These are phyloP conservation scores for Cynanchum wilfordii DNA, from an alignment of 257 asterid species.

Conservation along the genomic window DNA sequence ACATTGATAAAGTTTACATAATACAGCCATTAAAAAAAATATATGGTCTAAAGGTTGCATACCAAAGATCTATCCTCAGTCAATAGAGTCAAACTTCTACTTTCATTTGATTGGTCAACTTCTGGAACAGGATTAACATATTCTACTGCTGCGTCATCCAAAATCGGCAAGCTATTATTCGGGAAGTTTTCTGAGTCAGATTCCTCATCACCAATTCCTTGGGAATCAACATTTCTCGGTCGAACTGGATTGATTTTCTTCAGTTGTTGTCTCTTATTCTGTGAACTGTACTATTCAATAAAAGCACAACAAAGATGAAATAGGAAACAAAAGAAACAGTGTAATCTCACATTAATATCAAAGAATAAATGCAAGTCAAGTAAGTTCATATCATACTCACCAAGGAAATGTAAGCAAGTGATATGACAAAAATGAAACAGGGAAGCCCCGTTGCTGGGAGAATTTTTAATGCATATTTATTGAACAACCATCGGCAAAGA, in stretches of 20 bases:
- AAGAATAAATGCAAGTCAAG: neutral
- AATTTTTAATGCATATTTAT: neutral
- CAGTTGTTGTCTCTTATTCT: slow-evolving; percentile 49
- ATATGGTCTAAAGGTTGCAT: slow-evolving; percentile 15
- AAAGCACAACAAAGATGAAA: slow-evolving; percentile 11
- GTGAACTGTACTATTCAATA: slow-evolving; percentile 46
- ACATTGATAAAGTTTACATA: neutral
- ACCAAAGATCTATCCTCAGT: slow-evolving; percentile 34
- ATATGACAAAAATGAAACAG: neutral
- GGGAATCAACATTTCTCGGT: slow-evolving; percentile 35
- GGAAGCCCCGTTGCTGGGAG: neutral
- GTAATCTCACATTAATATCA: neutral
- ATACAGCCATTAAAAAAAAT: neutral
- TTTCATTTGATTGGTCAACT: slow-evolving; percentile 28
- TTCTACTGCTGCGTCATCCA: slow-evolving; percentile 30
- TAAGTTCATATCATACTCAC: neutral
- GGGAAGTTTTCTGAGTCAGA: slow-evolving; percentile 32
- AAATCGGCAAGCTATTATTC: slow-evolving; percentile 21
- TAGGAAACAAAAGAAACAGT: neutral
- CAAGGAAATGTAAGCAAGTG: neutral
- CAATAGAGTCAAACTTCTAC: slow-evolving; percentile 26
- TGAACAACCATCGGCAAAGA: neutral
- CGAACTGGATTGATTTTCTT: slow-evolving; percentile 51
- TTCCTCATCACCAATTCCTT: slow-evolving; percentile 33
- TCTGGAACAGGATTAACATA: slow-evolving; percentile 25